phyloP scores from a whole-genome alignment of 768 basidiomycete genomes.

The Lactarius evosmus region DNA sequence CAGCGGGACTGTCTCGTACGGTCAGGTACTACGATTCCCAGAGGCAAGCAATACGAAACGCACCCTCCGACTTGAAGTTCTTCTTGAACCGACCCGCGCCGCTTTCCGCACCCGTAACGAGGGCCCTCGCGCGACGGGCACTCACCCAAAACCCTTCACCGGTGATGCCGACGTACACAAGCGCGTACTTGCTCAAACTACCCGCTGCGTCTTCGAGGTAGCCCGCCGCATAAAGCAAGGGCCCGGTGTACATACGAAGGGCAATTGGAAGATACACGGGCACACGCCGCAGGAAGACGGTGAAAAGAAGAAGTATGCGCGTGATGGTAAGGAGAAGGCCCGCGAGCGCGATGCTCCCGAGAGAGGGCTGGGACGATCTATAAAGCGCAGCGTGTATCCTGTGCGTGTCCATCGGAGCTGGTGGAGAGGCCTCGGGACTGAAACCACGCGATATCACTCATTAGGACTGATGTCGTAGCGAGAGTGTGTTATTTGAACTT shows the following conservation, averaged over 20 bases:
- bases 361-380: conserved; percentile 75
- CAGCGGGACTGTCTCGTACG: conserved; percentile 47
- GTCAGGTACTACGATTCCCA: not conserved
- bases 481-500: conserved; percentile 29
- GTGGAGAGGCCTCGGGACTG: conserved; percentile 37
- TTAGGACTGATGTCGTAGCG: conserved; percentile 9
- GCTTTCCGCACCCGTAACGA: conserved; percentile 55
- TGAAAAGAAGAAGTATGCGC: conserved; percentile 52
- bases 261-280: conserved; percentile 52
- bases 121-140: conserved; percentile 53
- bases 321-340: conserved; percentile 72
- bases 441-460: not conserved
- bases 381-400: conserved; percentile 73
- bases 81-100: conserved; percentile 42
- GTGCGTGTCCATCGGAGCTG: conserved; percentile 56
- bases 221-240: conserved; percentile 41
- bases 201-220: conserved; percentile 47
- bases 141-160: conserved; percentile 52
- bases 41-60: conserved; percentile 28
- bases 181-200: conserved; percentile 56
- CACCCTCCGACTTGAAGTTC: conserved; percentile 59
- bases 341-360: conserved; percentile 76
- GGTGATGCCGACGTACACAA: conserved; percentile 54
- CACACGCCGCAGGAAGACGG: conserved; percentile 50
- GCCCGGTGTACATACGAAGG: conserved; percentile 42